Base-by-base conservation (phyloP, 108 stramenopile genomes). In the Discostella pseudostelligera region DNA sequence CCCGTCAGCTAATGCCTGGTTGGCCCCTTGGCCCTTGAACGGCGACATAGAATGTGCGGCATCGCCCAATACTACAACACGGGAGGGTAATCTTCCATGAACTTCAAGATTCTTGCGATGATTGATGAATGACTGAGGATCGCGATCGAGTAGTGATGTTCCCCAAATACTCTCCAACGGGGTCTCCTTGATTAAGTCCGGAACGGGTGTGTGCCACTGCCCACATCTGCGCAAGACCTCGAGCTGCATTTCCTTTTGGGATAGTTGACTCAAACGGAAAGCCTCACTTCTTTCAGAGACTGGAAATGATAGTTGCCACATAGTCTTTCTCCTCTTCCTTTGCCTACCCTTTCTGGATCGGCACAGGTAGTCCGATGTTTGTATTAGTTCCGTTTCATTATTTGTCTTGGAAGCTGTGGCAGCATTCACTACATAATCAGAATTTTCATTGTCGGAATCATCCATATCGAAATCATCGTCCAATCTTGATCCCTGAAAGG, bases 21-120 rank as follows among this genome's bases (percentile, higher is more conserved):
- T 96, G 37, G 94, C 94, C 12, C 96, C 96, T 56, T 92, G 90
- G 50, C 96, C 96, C 62, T 97, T 97, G 84, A 97, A 97, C 0
- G 88, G 88, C 9, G 83, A 82, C 94, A 97, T 94, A 4, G 84
- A 59, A 66, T 97, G 96, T 1, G 85, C 64, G 6, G 96, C 96
- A 78, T 97, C 96, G 4, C 96, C 96, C 8, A 95, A 59, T 5
- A 88, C 42, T 8, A 90, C 78, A 32, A 90, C 70, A n/a, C 84
- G 74, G 25, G 81, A 59, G 26, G 82, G 50, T 26, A 75, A 16
- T 2, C 69, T 54, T 7, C 48, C 67, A 44, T 74, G 62, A 58
- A 54, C 58, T 56, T 73, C 69, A 7, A 71, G 51, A 13, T 63
- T 39, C 21, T 55, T 25, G 14, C 69, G 69, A 24, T 76, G 61